Evolutionary conservation across 768 basidiomycete genomes (phyloP), one percentile per base, ranked within the genome.

Genomic region (Auriculariales sp.): DNA sequence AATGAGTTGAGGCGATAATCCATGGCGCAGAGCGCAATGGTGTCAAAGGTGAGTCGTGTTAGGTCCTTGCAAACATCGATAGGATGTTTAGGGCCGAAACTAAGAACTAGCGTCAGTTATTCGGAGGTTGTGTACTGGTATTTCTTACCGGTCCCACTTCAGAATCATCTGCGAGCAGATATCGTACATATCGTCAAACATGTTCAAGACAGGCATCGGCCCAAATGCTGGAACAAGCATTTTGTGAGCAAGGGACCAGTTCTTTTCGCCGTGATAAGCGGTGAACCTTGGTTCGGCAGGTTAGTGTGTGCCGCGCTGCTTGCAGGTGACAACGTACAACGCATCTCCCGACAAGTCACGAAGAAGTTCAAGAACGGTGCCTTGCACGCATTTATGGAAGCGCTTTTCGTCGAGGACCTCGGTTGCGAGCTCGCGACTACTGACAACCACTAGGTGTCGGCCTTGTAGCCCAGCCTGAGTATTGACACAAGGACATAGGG

Each of bases 121-220:
- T n/a, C 2, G 19, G 5, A 25, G 7, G 22, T 15, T 2, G 27
- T 24, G 12, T 11, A 7, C 12, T 12, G 19, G 12, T 9, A 31
- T 15, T 14, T 39, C 52, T 52, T 32, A 68, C 68, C 70, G 53
- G 53, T 69, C 67, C 67, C 70, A 72, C 53, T 72, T 71, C 24
- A 66, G 55, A 3, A 70, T 51, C 47, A 74, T 62, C 56, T 73
- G 72, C 28, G 61, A 58, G 6, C 60, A 61, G 33, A 73, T 67
- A 51, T 74, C 73, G 7, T 64, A 56, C 72, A 73, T 74, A 49
- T 69, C 68, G 27, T 66, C 64, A 53, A 72, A 68, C 73, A 75
- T 74, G 49, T 61, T 63, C 31, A 64, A 64, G 36, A 75, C 66
- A 2, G 65, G 59, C 7, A 61, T 56, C 2, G 71, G 66, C 15